Evolutionary conservation across 2,329 filamentous ascomycete genomes (phyloP).

Genomic region (Aspergillus fructus): DNA sequence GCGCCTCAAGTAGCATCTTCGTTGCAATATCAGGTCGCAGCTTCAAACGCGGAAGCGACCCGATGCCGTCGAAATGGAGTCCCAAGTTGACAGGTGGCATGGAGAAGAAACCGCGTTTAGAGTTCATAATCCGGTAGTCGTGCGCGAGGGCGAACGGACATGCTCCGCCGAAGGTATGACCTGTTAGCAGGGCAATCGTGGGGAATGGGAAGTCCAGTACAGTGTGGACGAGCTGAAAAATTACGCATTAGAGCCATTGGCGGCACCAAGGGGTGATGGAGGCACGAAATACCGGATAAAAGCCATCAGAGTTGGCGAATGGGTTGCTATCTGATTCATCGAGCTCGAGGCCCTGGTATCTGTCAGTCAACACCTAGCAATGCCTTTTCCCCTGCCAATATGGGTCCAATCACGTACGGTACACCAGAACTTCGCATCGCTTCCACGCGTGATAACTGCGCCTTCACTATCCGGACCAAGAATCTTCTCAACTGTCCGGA

Average conservation of each 20-base stretch:
- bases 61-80: slow-evolving; percentile 57
- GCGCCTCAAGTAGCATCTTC: slow-evolving; percentile 57
- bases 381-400: too few species aligned
- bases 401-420: slow-evolving; percentile 25
- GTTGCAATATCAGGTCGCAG: slow-evolving; percentile 52
- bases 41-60: slow-evolving; percentile 53
- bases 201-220: slow-evolving; percentile 52
- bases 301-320: slow-evolving; percentile 58
- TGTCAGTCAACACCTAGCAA: too few species aligned
- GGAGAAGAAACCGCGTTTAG: slow-evolving; percentile 46
- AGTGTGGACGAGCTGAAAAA: slow-evolving; percentile 42
- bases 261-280: too few species aligned
- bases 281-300: slow-evolving; percentile 52
- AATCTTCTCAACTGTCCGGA: slow-evolving; percentile 47
- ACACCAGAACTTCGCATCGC: slow-evolving; percentile 50
- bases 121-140: slow-evolving; percentile 52
- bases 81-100: slow-evolving; percentile 58
- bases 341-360: slow-evolving; percentile 41
- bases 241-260: too few species aligned
- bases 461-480: slow-evolving; percentile 51
- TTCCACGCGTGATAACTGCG: slow-evolving; percentile 54
- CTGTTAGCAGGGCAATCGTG: slow-evolving; percentile 49
- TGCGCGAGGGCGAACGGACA: slow-evolving; percentile 49
- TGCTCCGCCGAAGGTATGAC: slow-evolving; percentile 51
- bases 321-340: slow-evolving; percentile 50